These are phyloP conservation scores for Cladosporium sp. DNA, from an alignment of 2,329 filamentous ascomycete species.

Conservation along the genomic window DNA sequence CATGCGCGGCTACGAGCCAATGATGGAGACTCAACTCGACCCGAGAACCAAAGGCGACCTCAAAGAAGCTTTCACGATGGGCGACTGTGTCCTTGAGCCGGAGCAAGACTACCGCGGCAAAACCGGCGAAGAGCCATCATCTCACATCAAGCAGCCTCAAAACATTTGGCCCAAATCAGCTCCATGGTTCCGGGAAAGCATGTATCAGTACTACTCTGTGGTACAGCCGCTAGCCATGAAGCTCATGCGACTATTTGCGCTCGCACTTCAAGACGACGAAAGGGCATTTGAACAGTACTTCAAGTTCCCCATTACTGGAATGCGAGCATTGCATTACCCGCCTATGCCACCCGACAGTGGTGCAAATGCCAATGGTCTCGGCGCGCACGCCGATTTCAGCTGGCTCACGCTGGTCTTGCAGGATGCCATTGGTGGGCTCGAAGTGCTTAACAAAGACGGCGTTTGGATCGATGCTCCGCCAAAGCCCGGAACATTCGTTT, in stretches of 20 bases:
- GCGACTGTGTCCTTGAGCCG: constrained; percentile 42
- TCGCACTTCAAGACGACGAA: neutral
- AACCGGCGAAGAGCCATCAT: constrained; percentile 17
- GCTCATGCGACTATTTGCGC: constrained; percentile 35
- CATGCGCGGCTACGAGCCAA: constrained; percentile 42
- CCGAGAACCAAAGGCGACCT: constrained; percentile 38
- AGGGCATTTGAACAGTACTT: constrained; percentile 29
- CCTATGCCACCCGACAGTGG: constrained; percentile 38
- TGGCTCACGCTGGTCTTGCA: constrained; percentile 51
- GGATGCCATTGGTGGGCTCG: constrained; percentile 45
- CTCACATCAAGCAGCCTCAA: constrained; percentile 31
- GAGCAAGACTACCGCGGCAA: constrained; percentile 37
- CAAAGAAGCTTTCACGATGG: constrained; percentile 43
- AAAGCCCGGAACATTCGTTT: constrained; percentile 48
- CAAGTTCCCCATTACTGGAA: constrained; percentile 46
- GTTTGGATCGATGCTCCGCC: constrained; percentile 49
- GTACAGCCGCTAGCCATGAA: constrained; percentile 38
- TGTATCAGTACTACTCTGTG: constrained; percentile 41
- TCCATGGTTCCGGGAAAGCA: constrained; percentile 39
- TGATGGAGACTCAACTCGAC: constrained; percentile 41
- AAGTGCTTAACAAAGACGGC: constrained; percentile 45
- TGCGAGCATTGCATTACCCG: constrained; percentile 46
- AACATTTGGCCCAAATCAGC: constrained; percentile 41
- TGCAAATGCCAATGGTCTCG: constrained; percentile 29
- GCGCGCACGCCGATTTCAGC: constrained; percentile 48